These are phyloP conservation scores for Pyrenophora seminiperda DNA, from an alignment of 2,329 filamentous ascomycete species.

Conservation along the genomic window DNA sequence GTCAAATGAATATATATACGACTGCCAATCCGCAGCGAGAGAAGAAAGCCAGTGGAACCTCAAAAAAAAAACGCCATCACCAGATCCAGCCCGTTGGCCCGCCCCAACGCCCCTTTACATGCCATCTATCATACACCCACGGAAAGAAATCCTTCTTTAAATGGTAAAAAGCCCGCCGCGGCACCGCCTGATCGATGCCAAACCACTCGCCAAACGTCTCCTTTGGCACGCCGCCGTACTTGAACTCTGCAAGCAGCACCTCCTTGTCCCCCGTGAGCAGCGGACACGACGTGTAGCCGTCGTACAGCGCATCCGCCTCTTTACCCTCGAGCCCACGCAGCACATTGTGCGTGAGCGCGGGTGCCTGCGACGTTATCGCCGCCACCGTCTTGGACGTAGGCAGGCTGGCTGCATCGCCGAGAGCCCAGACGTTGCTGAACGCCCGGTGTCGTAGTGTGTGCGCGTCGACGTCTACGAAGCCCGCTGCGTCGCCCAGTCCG, in stretches of 20 bases:
- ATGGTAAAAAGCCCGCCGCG: constrained; percentile 63
- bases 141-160: constrained; percentile 71
- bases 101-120: constrained; percentile 67
- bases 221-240: constrained; percentile 66
- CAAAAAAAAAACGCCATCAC: constrained; percentile 2
- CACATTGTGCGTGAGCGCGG: constrained; percentile 43
- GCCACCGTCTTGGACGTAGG: constrained; percentile 49
- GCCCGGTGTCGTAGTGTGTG: constrained; percentile 44
- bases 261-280: constrained; percentile 60
- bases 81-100: constrained; percentile 60
- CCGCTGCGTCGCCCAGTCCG: constrained; percentile 40
- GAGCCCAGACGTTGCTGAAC: constrained; percentile 46
- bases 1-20: too few species aligned
- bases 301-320: constrained; percentile 32
- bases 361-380: constrained; percentile 46
- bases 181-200: constrained; percentile 62
- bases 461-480: constrained; percentile 46
- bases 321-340: constrained; percentile 36
- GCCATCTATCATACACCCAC: constrained; percentile 65
- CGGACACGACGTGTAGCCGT: constrained; percentile 50
- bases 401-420: constrained; percentile 45
- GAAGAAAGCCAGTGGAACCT: too few species aligned
- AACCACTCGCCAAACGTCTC: constrained; percentile 63
- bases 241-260: constrained; percentile 68
- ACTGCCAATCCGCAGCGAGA: too few species aligned